Conservation (phyloP, 352 stramenopile genomes). For the Globisporangium camurandrum region DNA sequence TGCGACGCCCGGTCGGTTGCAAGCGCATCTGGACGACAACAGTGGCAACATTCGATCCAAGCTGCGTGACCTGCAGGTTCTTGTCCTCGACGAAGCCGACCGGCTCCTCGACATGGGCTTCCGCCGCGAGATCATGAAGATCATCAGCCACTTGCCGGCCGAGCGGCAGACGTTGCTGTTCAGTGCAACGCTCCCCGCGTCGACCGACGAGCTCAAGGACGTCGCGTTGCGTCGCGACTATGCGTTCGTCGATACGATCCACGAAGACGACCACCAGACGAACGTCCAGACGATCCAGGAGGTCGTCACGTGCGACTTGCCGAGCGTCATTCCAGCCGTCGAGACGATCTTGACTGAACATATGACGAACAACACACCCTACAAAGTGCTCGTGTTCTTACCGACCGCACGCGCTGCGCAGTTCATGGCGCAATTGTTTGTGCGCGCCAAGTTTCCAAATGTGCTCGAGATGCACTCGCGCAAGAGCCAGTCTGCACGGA, state of each 20-base stretch:
- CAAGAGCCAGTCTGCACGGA: slow-evolving; percentile 89
- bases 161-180: slow-evolving; percentile 94
- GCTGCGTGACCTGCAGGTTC: slow-evolving; percentile 38
- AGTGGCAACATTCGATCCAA: slow-evolving; percentile 76
- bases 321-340: slow-evolving; percentile 65
- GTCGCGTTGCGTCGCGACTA: slow-evolving; percentile 84
- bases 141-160: slow-evolving; percentile 53
- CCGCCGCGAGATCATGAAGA: slow-evolving; percentile 86
- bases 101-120: slow-evolving; percentile 96
- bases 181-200: slow-evolving; percentile 89
- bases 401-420: slow-evolving; percentile 82
- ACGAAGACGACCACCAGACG: slow-evolving; percentile 85
- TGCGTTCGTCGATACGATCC: slow-evolving; percentile 92
- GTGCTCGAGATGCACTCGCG: slow-evolving; percentile 95
- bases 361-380: slow-evolving; percentile 49
- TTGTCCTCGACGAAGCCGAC: slow-evolving; percentile 96
- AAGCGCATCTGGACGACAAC: slow-evolving; percentile 93
- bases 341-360: slow-evolving; percentile 68
- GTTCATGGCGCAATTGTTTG: slow-evolving; percentile 90
- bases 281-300: slow-evolving; percentile 88
- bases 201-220: slow-evolving; percentile 80
- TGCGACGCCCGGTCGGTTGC: slow-evolving; percentile 92
- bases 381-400: slow-evolving; percentile 96
- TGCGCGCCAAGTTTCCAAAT: slow-evolving; percentile 44
- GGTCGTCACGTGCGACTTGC: slow-evolving; percentile 63